Percentiles rank a stretch among this genome's conserved stretches.
phyloP scores from a whole-genome alignment of 2,329 filamentous ascomycete genomes.

The Scorias spongiosa region DNA sequence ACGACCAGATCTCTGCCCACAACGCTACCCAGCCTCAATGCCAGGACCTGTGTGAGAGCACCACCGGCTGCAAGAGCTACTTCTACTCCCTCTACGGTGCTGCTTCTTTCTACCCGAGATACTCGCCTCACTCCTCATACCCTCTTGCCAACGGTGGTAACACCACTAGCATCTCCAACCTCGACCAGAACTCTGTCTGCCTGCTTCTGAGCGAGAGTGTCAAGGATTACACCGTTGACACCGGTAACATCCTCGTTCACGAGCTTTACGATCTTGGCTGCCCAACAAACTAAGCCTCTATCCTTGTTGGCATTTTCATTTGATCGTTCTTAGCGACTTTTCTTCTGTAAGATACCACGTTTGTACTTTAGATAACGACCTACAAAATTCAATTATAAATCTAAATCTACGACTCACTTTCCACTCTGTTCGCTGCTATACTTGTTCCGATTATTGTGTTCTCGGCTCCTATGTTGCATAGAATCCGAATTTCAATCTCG shows the following conservation, averaged over 20 bases:
- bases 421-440: too few species aligned
- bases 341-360: too few species aligned
- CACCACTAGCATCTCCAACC: not conserved
- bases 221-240: not conserved
- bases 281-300: not conserved
- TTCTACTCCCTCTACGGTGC: not conserved
- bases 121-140: not conserved
- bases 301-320: too few species aligned
- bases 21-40: not conserved
- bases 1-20: not conserved
- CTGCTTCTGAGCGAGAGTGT: not conserved
- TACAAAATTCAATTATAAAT: too few species aligned
- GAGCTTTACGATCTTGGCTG: not conserved
- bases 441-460: too few species aligned
- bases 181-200: not conserved
- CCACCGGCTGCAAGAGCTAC: not conserved
- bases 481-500: too few species aligned
- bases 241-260: not conserved
- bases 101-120: not conserved
- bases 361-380: too few species aligned
- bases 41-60: not conserved
- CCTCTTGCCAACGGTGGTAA: not conserved
- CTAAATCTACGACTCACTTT: too few species aligned
- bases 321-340: too few species aligned
- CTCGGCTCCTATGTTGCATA: too few species aligned